Conservation (phyloP, 768 basidiomycete species). For the Podaxis carcinomalis region DNA sequence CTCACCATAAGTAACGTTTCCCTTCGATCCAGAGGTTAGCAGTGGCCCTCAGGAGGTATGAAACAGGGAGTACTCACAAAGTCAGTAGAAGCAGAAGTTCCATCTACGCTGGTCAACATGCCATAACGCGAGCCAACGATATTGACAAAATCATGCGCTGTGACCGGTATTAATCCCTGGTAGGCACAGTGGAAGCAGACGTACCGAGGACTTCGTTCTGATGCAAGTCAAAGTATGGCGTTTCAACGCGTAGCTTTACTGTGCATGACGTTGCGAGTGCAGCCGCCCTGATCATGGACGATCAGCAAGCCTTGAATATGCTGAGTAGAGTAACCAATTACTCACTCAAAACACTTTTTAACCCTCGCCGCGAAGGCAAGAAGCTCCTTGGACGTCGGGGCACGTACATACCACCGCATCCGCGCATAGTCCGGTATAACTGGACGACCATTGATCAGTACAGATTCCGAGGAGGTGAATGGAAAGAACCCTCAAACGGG, state of each 20-base stretch:
- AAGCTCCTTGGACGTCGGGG: conserved; percentile 58
- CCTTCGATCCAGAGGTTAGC: conserved; percentile 34
- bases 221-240: conserved; percentile 50
- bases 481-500: neutral
- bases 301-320: conserved; percentile 8
- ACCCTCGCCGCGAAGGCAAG: conserved; percentile 53
- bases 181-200: neutral
- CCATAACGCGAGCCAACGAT: conserved; percentile 42
- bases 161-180: neutral
- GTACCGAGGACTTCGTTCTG: conserved; percentile 56
- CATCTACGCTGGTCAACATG: conserved; percentile 25
- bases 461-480: neutral
- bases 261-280: conserved; percentile 59
- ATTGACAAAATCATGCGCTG: conserved; percentile 53
- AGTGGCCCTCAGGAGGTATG: conserved; percentile 2
- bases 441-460: conserved; percentile 20
- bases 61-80: conserved; percentile 48
- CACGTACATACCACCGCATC: conserved; percentile 70
- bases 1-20: conserved; percentile 68
- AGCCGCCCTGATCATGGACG: conserved; percentile 46
- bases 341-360: conserved; percentile 68
- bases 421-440: conserved; percentile 83
- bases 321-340: neutral
- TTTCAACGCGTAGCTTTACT: conserved; percentile 36
- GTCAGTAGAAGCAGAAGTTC: conserved; percentile 65